A percentile compares a stretch with the other conserved stretches of the same genome.
Conservation (phyloP, 1,139 yeast species). For the Geotrichum cucujoidarum region DNA sequence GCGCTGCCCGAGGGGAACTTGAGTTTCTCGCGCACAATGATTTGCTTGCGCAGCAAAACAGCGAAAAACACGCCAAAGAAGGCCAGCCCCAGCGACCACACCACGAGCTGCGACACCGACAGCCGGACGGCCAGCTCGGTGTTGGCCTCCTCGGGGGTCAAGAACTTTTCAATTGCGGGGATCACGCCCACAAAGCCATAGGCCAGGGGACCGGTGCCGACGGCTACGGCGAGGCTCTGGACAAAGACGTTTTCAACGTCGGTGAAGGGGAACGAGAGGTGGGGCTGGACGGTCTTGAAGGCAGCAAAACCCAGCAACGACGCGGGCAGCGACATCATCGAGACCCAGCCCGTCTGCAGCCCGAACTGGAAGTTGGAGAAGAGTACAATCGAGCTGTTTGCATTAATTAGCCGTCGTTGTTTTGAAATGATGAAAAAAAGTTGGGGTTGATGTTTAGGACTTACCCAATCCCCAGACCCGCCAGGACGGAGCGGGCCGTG, state of each 20-base stretch:
- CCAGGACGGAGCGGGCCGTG: conserved; percentile 64
- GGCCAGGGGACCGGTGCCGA: conserved; percentile 94
- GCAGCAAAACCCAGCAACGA: conserved; percentile 82
- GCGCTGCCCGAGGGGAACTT: conserved; percentile 96
- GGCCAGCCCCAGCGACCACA: conserved; percentile 85
- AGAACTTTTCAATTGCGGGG: conserved; percentile 89
- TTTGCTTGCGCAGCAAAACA: conserved; percentile 78
- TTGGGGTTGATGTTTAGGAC: neutral
- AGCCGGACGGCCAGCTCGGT: conserved; percentile 31
- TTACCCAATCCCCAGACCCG: conserved; percentile 43
- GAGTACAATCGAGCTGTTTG: conserved; percentile 59
- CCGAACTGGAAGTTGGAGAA: conserved; percentile 94
- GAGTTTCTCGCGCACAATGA: conserved; percentile 74
- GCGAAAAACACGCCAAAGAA: conserved; percentile 96
- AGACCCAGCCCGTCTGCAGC: conserved; percentile 96
- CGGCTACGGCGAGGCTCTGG: conserved; percentile 92
- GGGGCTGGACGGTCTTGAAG: conserved; percentile 49
- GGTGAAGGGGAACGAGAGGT: conserved; percentile 53
- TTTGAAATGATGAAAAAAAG: neutral
- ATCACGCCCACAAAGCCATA: conserved; percentile 94
- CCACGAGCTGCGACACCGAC: conserved; percentile 48
- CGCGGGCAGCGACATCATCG: conserved; percentile 98
- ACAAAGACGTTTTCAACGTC: conserved; percentile 91
- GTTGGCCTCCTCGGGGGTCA: conserved; percentile 76
- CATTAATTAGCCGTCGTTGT: neutral